Evolutionary conservation across 208 protist species (phyloP).

Genomic region (Leishmania tropica): DNA sequence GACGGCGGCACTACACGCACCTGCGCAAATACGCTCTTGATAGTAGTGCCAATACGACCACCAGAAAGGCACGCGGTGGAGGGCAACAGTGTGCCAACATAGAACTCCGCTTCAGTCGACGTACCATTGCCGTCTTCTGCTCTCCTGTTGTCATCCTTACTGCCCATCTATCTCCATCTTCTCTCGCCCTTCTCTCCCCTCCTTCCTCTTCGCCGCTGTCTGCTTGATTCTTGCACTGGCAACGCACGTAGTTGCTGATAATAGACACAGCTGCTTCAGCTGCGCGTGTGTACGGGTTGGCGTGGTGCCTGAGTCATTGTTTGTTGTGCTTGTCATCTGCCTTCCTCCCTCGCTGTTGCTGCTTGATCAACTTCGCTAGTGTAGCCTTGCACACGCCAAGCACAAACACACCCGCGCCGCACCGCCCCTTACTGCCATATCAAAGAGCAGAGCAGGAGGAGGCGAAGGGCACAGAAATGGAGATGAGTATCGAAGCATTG

Average conservation of each 20-base stretch:
- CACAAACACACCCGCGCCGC: not conserved
- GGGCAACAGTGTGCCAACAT: not conserved
- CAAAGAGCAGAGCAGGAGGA: not conserved
- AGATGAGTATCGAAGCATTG: slow-evolving; percentile 47
- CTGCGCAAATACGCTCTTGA: not conserved
- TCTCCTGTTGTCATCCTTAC: not conserved
- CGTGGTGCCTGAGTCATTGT: not conserved
- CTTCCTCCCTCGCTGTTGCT: not conserved
- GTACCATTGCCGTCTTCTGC: not conserved
- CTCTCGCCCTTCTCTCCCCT: not conserved
- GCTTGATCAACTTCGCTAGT: not conserved
- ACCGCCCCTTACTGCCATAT: not conserved
- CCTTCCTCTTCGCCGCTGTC: not conserved
- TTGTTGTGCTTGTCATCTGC: not conserved
- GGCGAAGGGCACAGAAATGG: slow-evolving; percentile 11
- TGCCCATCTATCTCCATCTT: not conserved
- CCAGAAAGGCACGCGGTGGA: not conserved
- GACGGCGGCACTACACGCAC: not conserved
- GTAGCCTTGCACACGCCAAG: not conserved
- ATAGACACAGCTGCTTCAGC: not conserved
- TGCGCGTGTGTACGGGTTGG: slow-evolving; percentile 1
- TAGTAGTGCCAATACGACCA: not conserved
- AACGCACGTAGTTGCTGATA: not conserved
- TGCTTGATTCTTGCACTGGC: not conserved
- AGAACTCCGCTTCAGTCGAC: not conserved